Conservation (phyloP, 352 stramenopile species). For the Phytopythium vexans region DNA sequence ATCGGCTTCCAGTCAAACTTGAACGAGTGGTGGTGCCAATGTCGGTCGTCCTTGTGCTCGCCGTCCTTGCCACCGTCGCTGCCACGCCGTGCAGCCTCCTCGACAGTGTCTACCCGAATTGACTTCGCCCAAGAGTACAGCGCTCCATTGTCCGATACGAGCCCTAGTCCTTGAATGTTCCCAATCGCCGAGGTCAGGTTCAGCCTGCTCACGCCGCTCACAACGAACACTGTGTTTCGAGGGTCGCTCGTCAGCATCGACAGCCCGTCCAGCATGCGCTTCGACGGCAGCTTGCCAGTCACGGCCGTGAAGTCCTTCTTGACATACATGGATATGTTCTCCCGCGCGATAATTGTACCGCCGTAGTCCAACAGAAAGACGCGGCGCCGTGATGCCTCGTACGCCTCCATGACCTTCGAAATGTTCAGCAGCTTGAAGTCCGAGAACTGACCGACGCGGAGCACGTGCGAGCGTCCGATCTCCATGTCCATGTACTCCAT, state of each 20-base stretch:
- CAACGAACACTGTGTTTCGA: conserved; percentile 97
- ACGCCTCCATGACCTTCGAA: conserved; percentile 79
- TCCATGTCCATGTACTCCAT: conserved; percentile 89
- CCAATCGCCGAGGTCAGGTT: conserved; percentile 91
- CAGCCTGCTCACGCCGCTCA: conserved; percentile 91
- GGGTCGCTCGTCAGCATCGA: conserved; percentile 87
- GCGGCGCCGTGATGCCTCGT: conserved; percentile 77
- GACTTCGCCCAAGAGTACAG: conserved; percentile 89
- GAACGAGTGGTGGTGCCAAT: conserved; percentile 78
- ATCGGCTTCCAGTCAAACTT: conserved; percentile 92
- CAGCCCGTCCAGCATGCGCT: conserved; percentile 88
- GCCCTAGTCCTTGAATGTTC: conserved; percentile 89
- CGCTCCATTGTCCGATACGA: conserved; percentile 94
- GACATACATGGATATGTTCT: conserved; percentile 94
- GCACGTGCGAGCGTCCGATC: conserved; percentile 68
- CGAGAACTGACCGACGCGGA: conserved; percentile 57
- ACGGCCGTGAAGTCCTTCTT: conserved; percentile 95
- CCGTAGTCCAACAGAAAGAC: conserved; percentile 98
- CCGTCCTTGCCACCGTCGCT: conserved; percentile 9
- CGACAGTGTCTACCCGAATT: conserved; percentile 40
- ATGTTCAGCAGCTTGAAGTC: conserved; percentile 88
- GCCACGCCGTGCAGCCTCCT: conserved; percentile 21
- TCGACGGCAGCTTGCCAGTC: conserved; percentile 90
- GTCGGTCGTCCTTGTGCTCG: conserved; percentile 26
- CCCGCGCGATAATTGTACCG: conserved; percentile 92